Conservation (phyloP, 2,329 filamentous ascomycete genomes). For the Fusarium pseudoanthophilum region DNA sequence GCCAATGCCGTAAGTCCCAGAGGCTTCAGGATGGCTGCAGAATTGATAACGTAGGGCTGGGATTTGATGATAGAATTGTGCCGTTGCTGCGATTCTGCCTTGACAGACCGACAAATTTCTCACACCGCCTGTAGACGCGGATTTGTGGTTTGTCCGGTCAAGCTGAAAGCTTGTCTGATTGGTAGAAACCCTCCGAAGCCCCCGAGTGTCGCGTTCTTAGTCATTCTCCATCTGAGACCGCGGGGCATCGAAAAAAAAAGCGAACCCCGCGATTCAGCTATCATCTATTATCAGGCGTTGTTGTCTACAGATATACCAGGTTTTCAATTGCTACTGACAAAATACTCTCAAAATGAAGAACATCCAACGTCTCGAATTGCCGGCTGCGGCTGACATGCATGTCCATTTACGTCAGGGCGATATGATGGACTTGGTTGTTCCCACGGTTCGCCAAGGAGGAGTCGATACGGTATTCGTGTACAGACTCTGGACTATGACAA, state of each 20-base stretch:
- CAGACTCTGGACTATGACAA: conserved; percentile 43
- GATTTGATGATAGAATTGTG: conserved; percentile 43
- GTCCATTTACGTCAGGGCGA: conserved; percentile 77
- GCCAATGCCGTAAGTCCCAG: conserved; percentile 24
- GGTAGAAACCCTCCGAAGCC: conserved; percentile 22
- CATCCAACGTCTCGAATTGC: conserved; percentile 61
- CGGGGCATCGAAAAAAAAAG: conserved; percentile 26
- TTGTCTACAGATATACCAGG: conserved; percentile 6
- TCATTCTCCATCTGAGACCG: conserved; percentile 6
- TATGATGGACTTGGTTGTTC: conserved; percentile 68
- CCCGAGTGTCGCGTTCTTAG: neutral
- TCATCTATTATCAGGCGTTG: conserved; percentile 1
- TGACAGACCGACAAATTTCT: conserved; percentile 56
- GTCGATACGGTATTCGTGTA: conserved; percentile 70
- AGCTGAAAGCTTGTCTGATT: neutral
- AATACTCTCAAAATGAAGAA: conserved; percentile 30
- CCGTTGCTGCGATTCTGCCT: conserved; percentile 51
- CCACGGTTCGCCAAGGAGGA: conserved; percentile 67
- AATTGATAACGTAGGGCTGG: conserved; percentile 30
- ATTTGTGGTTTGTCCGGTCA: conserved; percentile 39
- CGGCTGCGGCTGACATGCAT: conserved; percentile 74
- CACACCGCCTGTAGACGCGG: conserved; percentile 50
- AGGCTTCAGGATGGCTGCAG: conserved; percentile 10
- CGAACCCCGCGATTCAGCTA: conserved; percentile 20
- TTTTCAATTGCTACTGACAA: neutral